Evolutionary conservation across 129 eudicot genomes (phyloP).

Genomic region (Deinandra increscens): DNA sequence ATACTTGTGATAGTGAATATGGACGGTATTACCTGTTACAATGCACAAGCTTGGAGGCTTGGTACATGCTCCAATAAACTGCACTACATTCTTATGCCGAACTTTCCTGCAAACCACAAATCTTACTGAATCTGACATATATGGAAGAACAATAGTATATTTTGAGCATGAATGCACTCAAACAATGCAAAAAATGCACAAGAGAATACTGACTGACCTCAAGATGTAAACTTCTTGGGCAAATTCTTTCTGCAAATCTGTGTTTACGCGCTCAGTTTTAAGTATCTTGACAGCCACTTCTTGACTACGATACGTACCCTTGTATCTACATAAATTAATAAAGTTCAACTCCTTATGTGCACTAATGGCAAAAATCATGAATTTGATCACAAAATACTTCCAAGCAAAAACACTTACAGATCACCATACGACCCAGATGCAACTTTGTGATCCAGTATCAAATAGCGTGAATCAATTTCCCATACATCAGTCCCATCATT

Average conservation of each 20-base stretch:
- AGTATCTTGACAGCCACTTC: slow-evolving; percentile 92
- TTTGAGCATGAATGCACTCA: background rate
- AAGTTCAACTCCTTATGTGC: slow-evolving; percentile 13
- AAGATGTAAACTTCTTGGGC: slow-evolving; percentile 97
- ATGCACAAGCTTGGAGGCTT: slow-evolving; percentile 98
- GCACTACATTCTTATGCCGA: slow-evolving; percentile 97
- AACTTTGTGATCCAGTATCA: slow-evolving; percentile 78
- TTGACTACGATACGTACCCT: slow-evolving; percentile 90
- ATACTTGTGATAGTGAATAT: background rate
- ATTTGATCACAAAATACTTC: background rate
- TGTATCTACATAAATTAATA: slow-evolving; percentile 56
- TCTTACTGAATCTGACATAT: background rate
- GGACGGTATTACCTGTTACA: slow-evolving; percentile 72
- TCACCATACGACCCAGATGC: slow-evolving; percentile 98
- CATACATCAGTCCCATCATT: slow-evolving; percentile 94
- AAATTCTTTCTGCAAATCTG: slow-evolving; percentile 89
- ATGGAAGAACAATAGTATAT: slow-evolving; percentile 3
- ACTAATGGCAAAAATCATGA: background rate
- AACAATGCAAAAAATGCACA: slow-evolving; percentile 11
- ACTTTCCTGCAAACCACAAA: slow-evolving; percentile 64
- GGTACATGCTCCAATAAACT: slow-evolving; percentile 98
- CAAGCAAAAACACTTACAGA: slow-evolving; percentile 54
- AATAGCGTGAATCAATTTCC: slow-evolving; percentile 81
- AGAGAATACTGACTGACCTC: slow-evolving; percentile 54
- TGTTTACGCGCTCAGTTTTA: slow-evolving; percentile 48